Evolutionary conservation across 163 green algal genomes (phyloP), one percentile per base, ranked within the genome.

Genomic region (Botryococcus braunii): DNA sequence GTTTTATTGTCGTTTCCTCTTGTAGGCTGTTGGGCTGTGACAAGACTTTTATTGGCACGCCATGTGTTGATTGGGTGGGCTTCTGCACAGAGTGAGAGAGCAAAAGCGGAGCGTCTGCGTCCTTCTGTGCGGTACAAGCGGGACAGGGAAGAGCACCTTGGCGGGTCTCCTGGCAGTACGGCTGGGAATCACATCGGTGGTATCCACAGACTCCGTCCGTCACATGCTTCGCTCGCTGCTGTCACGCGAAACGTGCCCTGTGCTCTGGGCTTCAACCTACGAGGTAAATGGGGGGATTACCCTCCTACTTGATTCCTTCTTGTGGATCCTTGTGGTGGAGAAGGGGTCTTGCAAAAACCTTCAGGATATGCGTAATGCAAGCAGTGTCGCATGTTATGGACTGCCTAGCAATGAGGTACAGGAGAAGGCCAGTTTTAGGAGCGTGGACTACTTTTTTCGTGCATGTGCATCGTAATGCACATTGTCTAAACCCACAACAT

Each of bases 111-210:
- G 79, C 27, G 79, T 96, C 27, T 84, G 85, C 6, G 77, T 97
- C 31, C 72, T 97, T 65, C 79, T 97, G 46, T 91, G 88, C 66
- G 92, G 92, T 48, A 97, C 92, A 13, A 95, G 85, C 63, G 92
- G 92, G 41, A 95, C 86, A 4, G 92, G 92, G 73, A 97, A 97
- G 78, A 96, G 87, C 35, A 97, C 92, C n/a, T 77, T 97, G 60
- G 89, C 92, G 2, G 91, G 87, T 0, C 84, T 97, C 59, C 74
- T 97, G 78, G 87, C 89, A 1, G 83, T 74, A 31, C 77, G 89
- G 4, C 81, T 97, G 62, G 89, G 91, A 58, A 94, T 97, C 69
- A 88, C 81, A 47, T 93, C 85, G 2, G 79, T 97, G 3, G 66
- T 97, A 1, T 96, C 87, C 49, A 97, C 92, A 0, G 92, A 97